Evolutionary conservation across 306 rosid species (phyloP).

Genomic region (Trichosanthes cucumerina): DNA sequence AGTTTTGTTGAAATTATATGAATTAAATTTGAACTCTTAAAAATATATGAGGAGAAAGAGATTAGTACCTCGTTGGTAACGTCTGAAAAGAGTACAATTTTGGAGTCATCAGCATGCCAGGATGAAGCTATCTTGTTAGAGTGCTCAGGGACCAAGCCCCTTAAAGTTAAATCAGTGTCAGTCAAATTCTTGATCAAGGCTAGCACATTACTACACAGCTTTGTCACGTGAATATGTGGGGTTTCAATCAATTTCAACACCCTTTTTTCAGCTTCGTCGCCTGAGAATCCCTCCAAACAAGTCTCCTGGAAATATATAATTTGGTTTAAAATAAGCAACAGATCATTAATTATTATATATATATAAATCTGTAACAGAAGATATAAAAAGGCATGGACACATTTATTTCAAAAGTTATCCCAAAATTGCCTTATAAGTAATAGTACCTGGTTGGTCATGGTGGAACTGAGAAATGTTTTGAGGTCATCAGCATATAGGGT

Average conservation of each 20-base stretch:
- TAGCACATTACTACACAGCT: not conserved
- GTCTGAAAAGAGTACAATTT: not conserved
- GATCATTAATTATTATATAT: too few species aligned
- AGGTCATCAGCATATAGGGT: not conserved
- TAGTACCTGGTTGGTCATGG: not conserved
- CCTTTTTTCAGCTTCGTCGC: not conserved
- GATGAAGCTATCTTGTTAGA: not conserved
- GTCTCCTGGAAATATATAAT: not conserved
- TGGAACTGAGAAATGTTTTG: not conserved
- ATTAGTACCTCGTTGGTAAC: too few species aligned
- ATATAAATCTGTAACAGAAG: too few species aligned
- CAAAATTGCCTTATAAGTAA: too few species aligned
- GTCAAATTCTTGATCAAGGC: not conserved
- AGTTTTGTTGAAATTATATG: too few species aligned
- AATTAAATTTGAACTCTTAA: too few species aligned
- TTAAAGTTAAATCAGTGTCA: not conserved
- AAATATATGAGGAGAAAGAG: too few species aligned
- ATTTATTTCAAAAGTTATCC: too few species aligned
- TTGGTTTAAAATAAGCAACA: too few species aligned
- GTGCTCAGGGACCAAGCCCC: not conserved
- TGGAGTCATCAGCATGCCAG: not conserved
- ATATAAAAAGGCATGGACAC: too few species aligned
- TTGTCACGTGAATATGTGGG: not conserved
- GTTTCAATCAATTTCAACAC: not conserved
- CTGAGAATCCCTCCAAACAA: not conserved